Percentiles rank a stretch among this genome's conserved stretches.
Conservation (phyloP, 176 grass and related monocot species). For the Puccinellia tenuiflora region DNA sequence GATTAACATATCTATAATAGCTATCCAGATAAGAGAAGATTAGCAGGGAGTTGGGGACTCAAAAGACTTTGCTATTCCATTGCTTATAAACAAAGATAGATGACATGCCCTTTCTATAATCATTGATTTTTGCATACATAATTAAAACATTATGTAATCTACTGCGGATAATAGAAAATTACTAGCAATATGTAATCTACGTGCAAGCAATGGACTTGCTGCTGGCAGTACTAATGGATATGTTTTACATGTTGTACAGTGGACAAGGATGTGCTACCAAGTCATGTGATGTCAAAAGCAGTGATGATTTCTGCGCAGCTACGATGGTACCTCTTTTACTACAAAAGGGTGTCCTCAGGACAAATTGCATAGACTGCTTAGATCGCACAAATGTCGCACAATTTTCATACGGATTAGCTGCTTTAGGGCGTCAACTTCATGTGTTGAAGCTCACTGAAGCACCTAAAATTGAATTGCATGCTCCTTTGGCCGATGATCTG, state of each 20-base stretch:
- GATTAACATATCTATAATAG: not conserved
- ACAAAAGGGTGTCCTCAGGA: slow-evolving; percentile 93
- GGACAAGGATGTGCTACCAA: slow-evolving; percentile 12
- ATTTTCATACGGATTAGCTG: slow-evolving; percentile 80
- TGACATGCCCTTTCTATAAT: not conserved
- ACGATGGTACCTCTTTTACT: slow-evolving; percentile 44
- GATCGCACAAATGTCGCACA: slow-evolving; percentile 99
- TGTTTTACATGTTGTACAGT: slow-evolving; percentile 39
- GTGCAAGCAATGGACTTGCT: not conserved
- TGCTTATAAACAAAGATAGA: not conserved
- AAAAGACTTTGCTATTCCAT: not conserved
- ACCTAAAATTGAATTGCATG: slow-evolving; percentile 69
- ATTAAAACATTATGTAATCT: not conserved
- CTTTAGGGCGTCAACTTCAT: slow-evolving; percentile 83
- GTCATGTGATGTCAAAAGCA: slow-evolving; percentile 15
- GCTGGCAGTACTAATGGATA: slow-evolving; percentile 4
- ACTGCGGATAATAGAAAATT: not conserved
- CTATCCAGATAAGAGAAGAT: not conserved
- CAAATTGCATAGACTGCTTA: slow-evolving; percentile 97
- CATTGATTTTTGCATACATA: not conserved
- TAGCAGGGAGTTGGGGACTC: not conserved
- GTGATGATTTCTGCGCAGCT: not conserved
- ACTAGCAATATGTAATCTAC: not conserved
- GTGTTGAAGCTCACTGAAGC: slow-evolving; percentile 45
- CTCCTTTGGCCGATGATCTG: slow-evolving; percentile 62